These are phyloP conservation scores for Saprolegnia parasitica DNA, from an alignment of 352 stramenopile genomes.

Conservation along the genomic window DNA sequence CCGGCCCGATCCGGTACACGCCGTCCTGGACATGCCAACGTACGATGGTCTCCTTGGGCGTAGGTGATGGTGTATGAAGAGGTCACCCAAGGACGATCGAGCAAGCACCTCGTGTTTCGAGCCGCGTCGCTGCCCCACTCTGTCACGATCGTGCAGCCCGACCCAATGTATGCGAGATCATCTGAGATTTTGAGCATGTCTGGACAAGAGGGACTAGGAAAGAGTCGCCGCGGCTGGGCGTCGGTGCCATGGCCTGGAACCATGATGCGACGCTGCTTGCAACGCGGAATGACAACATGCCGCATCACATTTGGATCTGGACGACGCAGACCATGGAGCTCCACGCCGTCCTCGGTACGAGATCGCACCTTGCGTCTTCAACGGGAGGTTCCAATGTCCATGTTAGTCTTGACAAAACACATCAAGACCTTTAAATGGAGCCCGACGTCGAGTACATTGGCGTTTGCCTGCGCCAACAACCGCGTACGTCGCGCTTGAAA, in stretches of 20 bases:
- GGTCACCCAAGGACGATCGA: slow-evolving; percentile 1
- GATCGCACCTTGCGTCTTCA: no score
- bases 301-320: slow-evolving; percentile 83
- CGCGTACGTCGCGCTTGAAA: slow-evolving; percentile 29
- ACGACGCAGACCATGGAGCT: slow-evolving; percentile 65
- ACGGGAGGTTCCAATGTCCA: no score
- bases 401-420: slow-evolving; percentile 53
- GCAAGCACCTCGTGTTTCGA: neutral
- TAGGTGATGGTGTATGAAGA: slow-evolving; percentile 10
- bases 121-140: slow-evolving; percentile 46
- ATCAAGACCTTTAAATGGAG: slow-evolving; percentile 67
- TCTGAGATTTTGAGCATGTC: no score
- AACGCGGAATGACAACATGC: slow-evolving; percentile 78
- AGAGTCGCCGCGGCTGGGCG: slow-evolving; percentile 65
- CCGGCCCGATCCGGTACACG: neutral
- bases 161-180: slow-evolving; percentile 50
- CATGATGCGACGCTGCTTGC: slow-evolving; percentile 60
- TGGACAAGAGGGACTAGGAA: no score
- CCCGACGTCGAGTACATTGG: slow-evolving; percentile 41
- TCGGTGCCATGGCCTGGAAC: slow-evolving; percentile 64
- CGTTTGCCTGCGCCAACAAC: slow-evolving; percentile 53
- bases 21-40: no score
- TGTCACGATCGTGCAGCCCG: slow-evolving; percentile 52
- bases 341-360: slow-evolving; percentile 37
- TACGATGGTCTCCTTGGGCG: no score